A percentile compares a stretch with the other conserved stretches of the same genome.
phyloP scores from a whole-genome alignment of 2,329 filamentous ascomycete species.

The Neurospora crassa region DNA sequence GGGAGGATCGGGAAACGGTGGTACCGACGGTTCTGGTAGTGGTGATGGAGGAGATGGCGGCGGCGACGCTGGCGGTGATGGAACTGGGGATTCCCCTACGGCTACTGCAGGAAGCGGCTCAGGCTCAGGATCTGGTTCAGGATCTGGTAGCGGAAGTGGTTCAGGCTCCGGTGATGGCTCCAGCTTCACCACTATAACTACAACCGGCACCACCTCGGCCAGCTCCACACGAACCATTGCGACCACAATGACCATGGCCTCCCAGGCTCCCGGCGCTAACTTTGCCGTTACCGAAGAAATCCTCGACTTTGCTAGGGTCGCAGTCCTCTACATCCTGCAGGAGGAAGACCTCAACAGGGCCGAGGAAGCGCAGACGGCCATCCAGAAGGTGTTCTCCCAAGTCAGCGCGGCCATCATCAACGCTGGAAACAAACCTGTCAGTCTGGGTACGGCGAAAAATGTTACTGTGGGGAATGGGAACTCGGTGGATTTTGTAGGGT shows the following conservation, averaged over 20 bases:
- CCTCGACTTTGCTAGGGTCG: conserved; percentile 54
- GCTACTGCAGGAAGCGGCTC: conserved; percentile 5
- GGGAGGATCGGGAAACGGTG: conserved; percentile 8
- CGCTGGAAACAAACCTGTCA: conserved; percentile 12
- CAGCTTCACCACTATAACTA: conserved; percentile 18
- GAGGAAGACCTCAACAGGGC: conserved; percentile 40
- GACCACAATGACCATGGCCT: conserved; percentile 15
- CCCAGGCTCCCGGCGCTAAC: conserved; percentile 20
- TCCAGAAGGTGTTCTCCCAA: conserved; percentile 44
- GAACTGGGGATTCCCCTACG: not conserved
- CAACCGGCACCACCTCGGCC: conserved; percentile 15
- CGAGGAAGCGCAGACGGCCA: conserved; percentile 39
- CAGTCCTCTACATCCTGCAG: conserved; percentile 53
- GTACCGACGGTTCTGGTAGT: not conserved
- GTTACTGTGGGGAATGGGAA: conserved; percentile 29
- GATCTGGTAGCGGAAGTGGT: not conserved
- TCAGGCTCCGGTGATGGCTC: conserved; percentile 19
- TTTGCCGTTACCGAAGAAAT: conserved; percentile 46
- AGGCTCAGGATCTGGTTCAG: not conserved
- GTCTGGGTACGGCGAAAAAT: conserved; percentile 25
- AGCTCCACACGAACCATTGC: conserved; percentile 20
- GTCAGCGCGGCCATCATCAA: not conserved
- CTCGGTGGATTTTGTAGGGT: conserved; percentile 41
- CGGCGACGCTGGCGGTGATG: not conserved
- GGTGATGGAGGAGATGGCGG: not conserved